phyloP scores from a whole-genome alignment of 139 green algal species.

The Chlorella sp. region DNA sequence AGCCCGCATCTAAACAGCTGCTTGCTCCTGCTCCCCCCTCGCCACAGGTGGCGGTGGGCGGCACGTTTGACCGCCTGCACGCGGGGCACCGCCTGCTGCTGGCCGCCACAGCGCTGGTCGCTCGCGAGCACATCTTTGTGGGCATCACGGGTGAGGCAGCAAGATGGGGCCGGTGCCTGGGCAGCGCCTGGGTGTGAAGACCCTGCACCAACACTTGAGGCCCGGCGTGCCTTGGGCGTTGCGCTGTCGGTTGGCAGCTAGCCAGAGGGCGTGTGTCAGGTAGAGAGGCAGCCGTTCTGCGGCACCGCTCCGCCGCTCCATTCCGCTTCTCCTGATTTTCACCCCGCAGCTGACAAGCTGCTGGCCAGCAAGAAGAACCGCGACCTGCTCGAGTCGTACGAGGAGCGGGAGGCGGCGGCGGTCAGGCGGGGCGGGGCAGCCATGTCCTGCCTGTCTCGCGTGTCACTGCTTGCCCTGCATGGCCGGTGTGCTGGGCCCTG shows the following conservation, averaged over 20 bases:
- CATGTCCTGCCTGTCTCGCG: no score
- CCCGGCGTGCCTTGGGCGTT: no score
- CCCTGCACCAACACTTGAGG: no score
- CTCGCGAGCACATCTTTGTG: slow-evolving; percentile 60
- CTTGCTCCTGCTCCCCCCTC: no score
- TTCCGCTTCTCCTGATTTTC: background rate
- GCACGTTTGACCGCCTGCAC: slow-evolving; percentile 95
- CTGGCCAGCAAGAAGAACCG: slow-evolving; percentile 77
- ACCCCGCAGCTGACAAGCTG: slow-evolving; percentile 69
- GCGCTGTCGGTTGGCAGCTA: no score
- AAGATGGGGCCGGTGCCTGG: background rate
- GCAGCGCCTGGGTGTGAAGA: background rate
- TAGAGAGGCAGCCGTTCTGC: background rate
- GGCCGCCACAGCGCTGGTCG: slow-evolving; percentile 73
- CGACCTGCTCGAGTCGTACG: slow-evolving; percentile 81
- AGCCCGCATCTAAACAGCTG: no score
- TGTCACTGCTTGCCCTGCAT: no score
- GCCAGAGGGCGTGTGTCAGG: no score
- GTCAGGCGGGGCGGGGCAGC: background rate
- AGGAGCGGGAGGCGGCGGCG: slow-evolving; percentile 50
- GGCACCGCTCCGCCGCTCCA: background rate
- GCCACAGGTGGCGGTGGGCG: slow-evolving; percentile 79
- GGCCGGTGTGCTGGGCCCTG: no score
- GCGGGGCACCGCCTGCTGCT: slow-evolving; percentile 92
- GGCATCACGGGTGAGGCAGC: slow-evolving; percentile 75